These are phyloP conservation scores for Phytophthora hibernalis DNA, from an alignment of 352 stramenopile species.

Conservation along the genomic window DNA sequence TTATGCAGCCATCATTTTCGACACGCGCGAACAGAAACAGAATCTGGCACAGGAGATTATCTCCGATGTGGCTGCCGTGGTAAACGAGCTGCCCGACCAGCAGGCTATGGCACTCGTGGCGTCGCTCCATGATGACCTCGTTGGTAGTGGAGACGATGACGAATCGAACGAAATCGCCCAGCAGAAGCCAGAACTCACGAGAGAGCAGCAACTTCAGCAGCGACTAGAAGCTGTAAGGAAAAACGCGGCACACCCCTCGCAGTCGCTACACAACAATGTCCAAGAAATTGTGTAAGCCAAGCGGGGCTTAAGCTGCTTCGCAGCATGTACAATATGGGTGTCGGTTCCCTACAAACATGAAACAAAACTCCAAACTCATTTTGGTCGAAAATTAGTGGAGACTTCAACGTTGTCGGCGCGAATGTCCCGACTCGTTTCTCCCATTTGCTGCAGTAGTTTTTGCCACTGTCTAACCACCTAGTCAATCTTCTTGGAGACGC, in stretches of 20 bases:
- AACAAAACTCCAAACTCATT: conserved; percentile 32
- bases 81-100: conserved; percentile 62
- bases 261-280: conserved; percentile 14
- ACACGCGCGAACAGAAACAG: conserved; percentile 59
- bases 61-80: conserved; percentile 59
- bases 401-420: conserved; percentile 19
- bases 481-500: conserved; percentile 89
- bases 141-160: conserved; percentile 34
- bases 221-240: conserved; percentile 40
- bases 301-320: conserved; percentile 15
- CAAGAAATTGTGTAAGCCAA: conserved; percentile 36
- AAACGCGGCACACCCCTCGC: conserved; percentile 13
- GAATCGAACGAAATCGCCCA: conserved; percentile 21
- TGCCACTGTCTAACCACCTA: conserved; percentile 39
- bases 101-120: conserved; percentile 55
- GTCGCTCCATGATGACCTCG: conserved; percentile 61
- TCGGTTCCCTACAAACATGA: conserved; percentile 20
- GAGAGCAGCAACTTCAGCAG: conserved; percentile 38
- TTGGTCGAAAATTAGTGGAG: conserved; percentile 25
- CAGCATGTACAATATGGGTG: conserved; percentile 42
- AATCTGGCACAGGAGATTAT: conserved; percentile 71
- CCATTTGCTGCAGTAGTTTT: background rate
- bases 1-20: conserved; percentile 72
- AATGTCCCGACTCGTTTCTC: conserved; percentile 8
- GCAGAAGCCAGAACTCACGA: conserved; percentile 23